phyloP scores from a whole-genome alignment of 768 basidiomycete genomes.

The Tylopilus felleus region DNA sequence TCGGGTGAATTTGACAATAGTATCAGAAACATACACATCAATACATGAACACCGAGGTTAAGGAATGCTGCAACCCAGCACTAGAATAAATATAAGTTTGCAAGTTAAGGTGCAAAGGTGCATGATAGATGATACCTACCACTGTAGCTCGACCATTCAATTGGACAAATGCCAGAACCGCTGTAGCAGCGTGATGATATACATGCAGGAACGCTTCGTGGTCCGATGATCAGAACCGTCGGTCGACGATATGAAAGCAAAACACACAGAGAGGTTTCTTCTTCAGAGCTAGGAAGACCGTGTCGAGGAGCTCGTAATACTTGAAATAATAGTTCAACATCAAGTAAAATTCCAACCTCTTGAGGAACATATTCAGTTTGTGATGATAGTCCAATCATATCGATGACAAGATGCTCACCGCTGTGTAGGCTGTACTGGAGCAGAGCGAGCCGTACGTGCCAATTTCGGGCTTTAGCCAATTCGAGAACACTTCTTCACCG shows the following conservation, averaged over 20 bases:
- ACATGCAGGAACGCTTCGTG: slow-evolving; percentile 87
- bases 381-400: neutral
- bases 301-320: slow-evolving; percentile 82
- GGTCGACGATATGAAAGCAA: neutral
- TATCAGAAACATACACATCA: slow-evolving; percentile 75
- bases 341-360: slow-evolving; percentile 92
- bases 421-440: slow-evolving; percentile 69
- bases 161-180: slow-evolving; percentile 88
- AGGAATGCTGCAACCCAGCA: slow-evolving; percentile 90
- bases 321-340: slow-evolving; percentile 98
- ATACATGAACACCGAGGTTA: slow-evolving; percentile 87
- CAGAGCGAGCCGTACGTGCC: slow-evolving; percentile 80
- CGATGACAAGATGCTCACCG: slow-evolving; percentile 47
- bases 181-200: slow-evolving; percentile 96
- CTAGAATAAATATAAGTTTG: slow-evolving; percentile 35
- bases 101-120: neutral
- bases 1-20: neutral
- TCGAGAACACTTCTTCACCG: slow-evolving; percentile 84
- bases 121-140: slow-evolving; percentile 44
- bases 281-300: slow-evolving; percentile 92
- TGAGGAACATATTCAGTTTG: slow-evolving; percentile 3
- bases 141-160: slow-evolving; percentile 87
- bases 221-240: neutral
- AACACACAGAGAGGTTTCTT: slow-evolving; percentile 89
- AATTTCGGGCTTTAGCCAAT: slow-evolving; percentile 66